Evolutionary conservation across 2,329 filamentous ascomycete species (phyloP), one percentile per base, ranked within the genome.

Genomic region (Fusarium sacchari): DNA sequence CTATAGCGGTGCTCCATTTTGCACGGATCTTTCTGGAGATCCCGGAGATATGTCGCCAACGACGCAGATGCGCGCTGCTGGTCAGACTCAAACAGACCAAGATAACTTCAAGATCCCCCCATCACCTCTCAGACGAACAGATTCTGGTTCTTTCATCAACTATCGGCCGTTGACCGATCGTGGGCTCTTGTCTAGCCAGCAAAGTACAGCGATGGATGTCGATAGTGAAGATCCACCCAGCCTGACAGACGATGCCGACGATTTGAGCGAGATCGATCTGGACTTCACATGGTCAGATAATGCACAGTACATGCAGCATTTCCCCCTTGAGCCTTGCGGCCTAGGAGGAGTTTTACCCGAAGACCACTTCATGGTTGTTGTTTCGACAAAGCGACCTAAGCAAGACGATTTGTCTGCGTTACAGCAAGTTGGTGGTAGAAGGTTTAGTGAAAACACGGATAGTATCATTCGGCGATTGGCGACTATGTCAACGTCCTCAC

Each of bases 1-100:
- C 78, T 97, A 96, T 80, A 94, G 88, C 68, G 93, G 92, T 32
- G 92, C 92, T 3, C 89, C 89, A 1, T 97, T 96, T 80, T 96
- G 91, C 80, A 95, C 91, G 3, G 94, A 97, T 79, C 82, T 96
- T 7, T 93, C 91, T 22, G 91, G 92, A 5, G 92, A 95, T 75
- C 84, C 84, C 17, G 86, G 86, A 5, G 86, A 87, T 28, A 69
- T 81, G 4, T 87, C 85, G 0, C 85, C 86, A 3, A 79, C 85
- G 5, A 86, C 87, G 3, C 84, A 88, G 65, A 81, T 87, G 81
- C 83, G 84, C 8, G 86, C 85, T n/a, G 83, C 83, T 15, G 83
- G 82, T 4, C 82, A 84, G 61, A 82, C 83, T 42, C 75, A 81
- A 30, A 65, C 79, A 39, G 65, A 72, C 7, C 34, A 69, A 20